phyloP scores from a whole-genome alignment of 2,329 filamentous ascomycete species.

The Verticillium zaregamsianum region DNA sequence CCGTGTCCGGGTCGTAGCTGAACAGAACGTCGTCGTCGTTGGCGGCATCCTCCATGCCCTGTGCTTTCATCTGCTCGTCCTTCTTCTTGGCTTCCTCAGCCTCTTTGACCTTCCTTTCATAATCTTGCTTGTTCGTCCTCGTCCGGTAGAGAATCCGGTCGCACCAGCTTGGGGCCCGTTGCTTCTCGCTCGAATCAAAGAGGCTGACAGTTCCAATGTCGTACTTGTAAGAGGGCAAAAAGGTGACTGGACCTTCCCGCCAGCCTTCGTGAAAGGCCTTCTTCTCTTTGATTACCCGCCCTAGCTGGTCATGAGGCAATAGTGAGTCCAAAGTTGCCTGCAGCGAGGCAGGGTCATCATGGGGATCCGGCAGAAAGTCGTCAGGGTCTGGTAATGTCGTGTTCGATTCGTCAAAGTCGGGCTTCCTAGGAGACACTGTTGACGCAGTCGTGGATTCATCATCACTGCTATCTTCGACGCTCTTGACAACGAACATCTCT shows the following conservation, averaged over 20 bases:
- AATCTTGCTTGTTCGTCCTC: slow-evolving; percentile 61
- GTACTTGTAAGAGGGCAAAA: slow-evolving; percentile 96
- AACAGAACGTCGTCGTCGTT: slow-evolving; percentile 83
- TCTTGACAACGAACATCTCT: slow-evolving; percentile 18
- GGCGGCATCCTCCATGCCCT: slow-evolving; percentile 67
- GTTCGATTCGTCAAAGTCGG: slow-evolving; percentile 30
- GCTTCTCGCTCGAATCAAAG: slow-evolving; percentile 95
- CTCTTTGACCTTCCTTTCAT: slow-evolving; percentile 60
- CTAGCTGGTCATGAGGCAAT: slow-evolving; percentile 84
- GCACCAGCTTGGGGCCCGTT: slow-evolving; percentile 91
- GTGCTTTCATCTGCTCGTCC: slow-evolving; percentile 81
- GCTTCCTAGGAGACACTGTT: slow-evolving; percentile 5
- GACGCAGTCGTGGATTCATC: slow-evolving; percentile 22
- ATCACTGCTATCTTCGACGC: slow-evolving; percentile 43
- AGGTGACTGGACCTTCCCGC: slow-evolving; percentile 82
- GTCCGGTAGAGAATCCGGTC: slow-evolving; percentile 89
- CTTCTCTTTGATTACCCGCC: slow-evolving; percentile 65
- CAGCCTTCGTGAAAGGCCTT: slow-evolving; percentile 89
- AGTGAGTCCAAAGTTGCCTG: slow-evolving; percentile 86
- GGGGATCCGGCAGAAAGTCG: slow-evolving; percentile 62
- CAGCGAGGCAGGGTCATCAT: slow-evolving; percentile 77
- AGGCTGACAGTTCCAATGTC: slow-evolving; percentile 88
- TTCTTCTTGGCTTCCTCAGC: slow-evolving; percentile 63
- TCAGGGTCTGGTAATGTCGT: slow-evolving; percentile 55
- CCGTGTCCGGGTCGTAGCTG: slow-evolving; percentile 82